Conservation (phyloP, 2,329 filamentous ascomycete species). For the Alternaria sp. region DNA sequence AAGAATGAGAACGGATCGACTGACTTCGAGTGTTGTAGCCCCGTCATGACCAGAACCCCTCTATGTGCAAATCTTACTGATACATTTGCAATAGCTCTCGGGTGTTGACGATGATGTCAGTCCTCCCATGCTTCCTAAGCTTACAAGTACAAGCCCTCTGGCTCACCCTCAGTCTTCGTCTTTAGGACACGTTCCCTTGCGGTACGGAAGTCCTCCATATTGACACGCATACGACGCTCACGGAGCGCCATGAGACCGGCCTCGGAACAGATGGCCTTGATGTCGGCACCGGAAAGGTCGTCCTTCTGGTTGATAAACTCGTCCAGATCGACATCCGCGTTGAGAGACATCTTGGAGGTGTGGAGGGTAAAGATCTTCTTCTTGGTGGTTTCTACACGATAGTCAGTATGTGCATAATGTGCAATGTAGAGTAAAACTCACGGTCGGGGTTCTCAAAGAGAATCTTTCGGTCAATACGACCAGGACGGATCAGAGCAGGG, state of each 20-base stretch:
- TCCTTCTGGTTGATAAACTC: conserved; percentile 99
- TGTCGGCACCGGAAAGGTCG: conserved; percentile 94
- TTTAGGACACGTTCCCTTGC: conserved; percentile 94
- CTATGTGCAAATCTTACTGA: conserved; percentile 22
- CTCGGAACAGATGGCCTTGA: conserved; percentile 98
- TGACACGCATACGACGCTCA: conserved; percentile 95
- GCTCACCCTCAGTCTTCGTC: conserved; percentile 98
- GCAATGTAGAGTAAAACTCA: conserved; percentile 51
- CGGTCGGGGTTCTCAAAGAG: conserved; percentile 76
- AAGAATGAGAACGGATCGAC: neutral
- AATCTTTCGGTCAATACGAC: conserved; percentile 98
- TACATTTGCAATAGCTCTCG: conserved; percentile 27
- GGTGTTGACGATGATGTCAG: conserved; percentile 13
- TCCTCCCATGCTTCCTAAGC: conserved; percentile 1
- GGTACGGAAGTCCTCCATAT: conserved; percentile 97
- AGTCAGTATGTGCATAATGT: conserved; percentile 58
- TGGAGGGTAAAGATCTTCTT: conserved; percentile 99
- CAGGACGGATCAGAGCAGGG: conserved; percentile 92
- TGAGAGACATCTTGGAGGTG: conserved; percentile 97
- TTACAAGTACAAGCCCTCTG: conserved; percentile 98
- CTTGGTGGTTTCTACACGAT: conserved; percentile 82
- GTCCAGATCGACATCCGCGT: conserved; percentile 95
- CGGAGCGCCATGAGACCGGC: conserved; percentile 92
- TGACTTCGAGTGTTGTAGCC: conserved; percentile 14
- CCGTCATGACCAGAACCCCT: conserved; percentile 14